These are phyloP conservation scores for Onygenales sp. DNA, from an alignment of 2,329 filamentous ascomycete genomes.

Conservation along the genomic window DNA sequence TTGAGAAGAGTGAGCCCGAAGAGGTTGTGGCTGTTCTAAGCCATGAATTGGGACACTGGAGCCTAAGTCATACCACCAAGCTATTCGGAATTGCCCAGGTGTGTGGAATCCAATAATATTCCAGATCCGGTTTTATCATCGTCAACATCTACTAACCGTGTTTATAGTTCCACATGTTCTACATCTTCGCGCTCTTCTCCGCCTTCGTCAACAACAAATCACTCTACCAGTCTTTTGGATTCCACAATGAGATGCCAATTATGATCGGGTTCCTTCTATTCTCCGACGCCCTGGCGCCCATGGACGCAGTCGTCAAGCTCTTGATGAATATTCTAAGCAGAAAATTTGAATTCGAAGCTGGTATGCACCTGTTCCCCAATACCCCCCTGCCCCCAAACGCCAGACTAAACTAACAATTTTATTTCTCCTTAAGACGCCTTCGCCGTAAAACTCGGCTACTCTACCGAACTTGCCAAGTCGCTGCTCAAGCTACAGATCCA, in stretches of 20 bases:
- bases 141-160: not conserved
- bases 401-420: slow-evolving; percentile 13
- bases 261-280: slow-evolving; percentile 97
- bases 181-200: slow-evolving; percentile 92
- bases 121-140: not conserved
- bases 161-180: slow-evolving; percentile 77
- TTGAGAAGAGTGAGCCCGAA: slow-evolving; percentile 85
- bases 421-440: slow-evolving; percentile 56
- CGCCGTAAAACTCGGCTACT: slow-evolving; percentile 74
- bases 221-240: slow-evolving; percentile 85
- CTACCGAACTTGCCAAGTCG: slow-evolving; percentile 69
- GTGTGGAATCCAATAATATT: slow-evolving; percentile 19
- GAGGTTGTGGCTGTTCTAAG: slow-evolving; percentile 93
- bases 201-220: slow-evolving; percentile 94
- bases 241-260: slow-evolving; percentile 71
- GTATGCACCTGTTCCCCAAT: slow-evolving; percentile 33
- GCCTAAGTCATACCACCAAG: slow-evolving; percentile 85
- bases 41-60: slow-evolving; percentile 97
- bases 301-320: slow-evolving; percentile 90
- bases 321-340: slow-evolving; percentile 93
- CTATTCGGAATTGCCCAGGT: slow-evolving; percentile 80
- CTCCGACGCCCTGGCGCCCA: slow-evolving; percentile 88
- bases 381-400: not conserved
- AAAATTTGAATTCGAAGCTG: slow-evolving; percentile 92
- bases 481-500: slow-evolving; percentile 97